phyloP scores from a whole-genome alignment of 768 basidiomycete genomes.

The Cystofilobasidium macerans region DNA sequence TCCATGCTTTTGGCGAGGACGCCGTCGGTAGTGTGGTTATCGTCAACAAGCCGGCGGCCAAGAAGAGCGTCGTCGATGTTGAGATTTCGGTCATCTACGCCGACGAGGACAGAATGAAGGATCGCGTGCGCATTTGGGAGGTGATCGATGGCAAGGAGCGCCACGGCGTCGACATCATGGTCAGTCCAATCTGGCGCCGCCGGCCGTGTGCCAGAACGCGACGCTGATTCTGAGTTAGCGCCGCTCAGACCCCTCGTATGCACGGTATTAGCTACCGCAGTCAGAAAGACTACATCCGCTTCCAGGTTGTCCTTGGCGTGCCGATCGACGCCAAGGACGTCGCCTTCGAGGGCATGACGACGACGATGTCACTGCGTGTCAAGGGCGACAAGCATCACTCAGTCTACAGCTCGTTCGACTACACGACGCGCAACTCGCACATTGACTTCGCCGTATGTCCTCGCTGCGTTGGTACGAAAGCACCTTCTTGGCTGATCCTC shows the following conservation, averaged over 20 bases:
- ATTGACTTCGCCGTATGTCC: background rate
- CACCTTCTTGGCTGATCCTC: background rate
- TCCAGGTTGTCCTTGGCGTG: background rate
- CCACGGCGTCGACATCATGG: constrained; percentile 1
- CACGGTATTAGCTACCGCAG: background rate
- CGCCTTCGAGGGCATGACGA: background rate
- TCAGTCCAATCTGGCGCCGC: too few relatives aligned
- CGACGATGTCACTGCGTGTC: background rate
- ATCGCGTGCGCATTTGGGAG: background rate
- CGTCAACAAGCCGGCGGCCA: background rate
- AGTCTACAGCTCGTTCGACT: background rate
- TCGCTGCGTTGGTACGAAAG: background rate
- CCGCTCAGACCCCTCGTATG: background rate
- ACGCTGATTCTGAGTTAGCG: too few relatives aligned
- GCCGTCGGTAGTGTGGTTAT: background rate
- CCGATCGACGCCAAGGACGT: background rate
- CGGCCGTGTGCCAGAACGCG: too few relatives aligned
- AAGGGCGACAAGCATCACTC: background rate
- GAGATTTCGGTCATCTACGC: background rate
- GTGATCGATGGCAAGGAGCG: background rate
- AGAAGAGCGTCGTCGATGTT: background rate
- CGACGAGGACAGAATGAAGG: background rate
- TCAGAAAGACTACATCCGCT: background rate
- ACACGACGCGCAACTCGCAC: background rate
- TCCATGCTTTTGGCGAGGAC: constrained; percentile 1